phyloP scores from a whole-genome alignment of 306 rosid species.

The Pyrus betulifolia region DNA sequence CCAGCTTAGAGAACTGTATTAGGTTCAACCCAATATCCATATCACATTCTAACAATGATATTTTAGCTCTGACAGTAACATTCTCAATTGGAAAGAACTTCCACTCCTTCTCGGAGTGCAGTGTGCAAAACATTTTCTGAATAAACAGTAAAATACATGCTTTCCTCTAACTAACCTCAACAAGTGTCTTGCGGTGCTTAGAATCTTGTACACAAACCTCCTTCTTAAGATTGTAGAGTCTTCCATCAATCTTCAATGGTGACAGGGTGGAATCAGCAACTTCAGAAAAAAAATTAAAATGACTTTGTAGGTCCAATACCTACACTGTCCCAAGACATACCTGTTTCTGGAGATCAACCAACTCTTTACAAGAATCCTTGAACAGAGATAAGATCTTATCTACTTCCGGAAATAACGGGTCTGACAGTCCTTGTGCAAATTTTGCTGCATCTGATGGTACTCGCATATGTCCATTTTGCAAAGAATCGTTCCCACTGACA shows the following conservation, averaged over 20 bases:
- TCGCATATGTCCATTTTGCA: constrained; percentile 59
- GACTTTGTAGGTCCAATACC: neutral
- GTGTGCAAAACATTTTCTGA: neutral
- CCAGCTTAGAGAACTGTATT: neutral
- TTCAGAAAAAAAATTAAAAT: neutral
- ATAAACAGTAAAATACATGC: neutral
- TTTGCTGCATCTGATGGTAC: constrained; percentile 44
- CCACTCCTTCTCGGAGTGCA: neutral
- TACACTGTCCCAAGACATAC: constrained; percentile 24
- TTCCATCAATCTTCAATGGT: constrained; percentile 74
- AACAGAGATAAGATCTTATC: constrained; percentile 76
- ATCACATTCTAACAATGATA: neutral
- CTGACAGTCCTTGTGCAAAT: constrained; percentile 38
- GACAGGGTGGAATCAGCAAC: neutral
- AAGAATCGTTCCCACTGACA: constrained; percentile 32
- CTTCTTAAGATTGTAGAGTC: constrained; percentile 71
- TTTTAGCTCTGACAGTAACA: constrained; percentile 2
- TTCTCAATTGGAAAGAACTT: neutral
- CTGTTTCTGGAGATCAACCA: constrained; percentile 91
- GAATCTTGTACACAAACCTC: constrained; percentile 86
- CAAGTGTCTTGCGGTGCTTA: constrained; percentile 88
- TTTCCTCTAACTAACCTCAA: constrained; percentile 56
- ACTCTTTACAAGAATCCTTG: constrained; percentile 86
- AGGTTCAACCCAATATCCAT: neutral
- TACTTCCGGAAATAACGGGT: constrained; percentile 83